Percentiles rank a stretch among this genome's conserved stretches.
phyloP scores from a whole-genome alignment of 768 basidiomycete species.

The Tulasnella sp. region DNA sequence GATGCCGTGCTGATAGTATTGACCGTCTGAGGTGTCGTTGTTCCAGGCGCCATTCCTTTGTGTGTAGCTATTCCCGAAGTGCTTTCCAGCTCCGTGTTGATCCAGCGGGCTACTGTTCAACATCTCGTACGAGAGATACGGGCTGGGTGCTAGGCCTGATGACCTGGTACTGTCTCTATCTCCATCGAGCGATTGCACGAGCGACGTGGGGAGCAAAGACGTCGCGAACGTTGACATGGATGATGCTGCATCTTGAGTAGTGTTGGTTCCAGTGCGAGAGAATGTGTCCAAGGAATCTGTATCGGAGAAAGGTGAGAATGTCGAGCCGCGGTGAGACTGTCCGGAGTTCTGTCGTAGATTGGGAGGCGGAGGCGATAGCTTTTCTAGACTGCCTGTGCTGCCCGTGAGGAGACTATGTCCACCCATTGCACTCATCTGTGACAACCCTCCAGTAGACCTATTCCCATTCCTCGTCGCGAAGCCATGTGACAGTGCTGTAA shows the following conservation, averaged over 20 bases:
- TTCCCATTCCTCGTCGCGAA: neutral
- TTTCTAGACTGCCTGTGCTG: too few species aligned
- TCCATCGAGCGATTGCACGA: conserved; percentile 43
- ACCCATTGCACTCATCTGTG: neutral
- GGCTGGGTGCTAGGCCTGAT: too few species aligned
- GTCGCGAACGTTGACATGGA: conserved; percentile 34
- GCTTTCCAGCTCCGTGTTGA: too few species aligned
- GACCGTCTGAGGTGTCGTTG: neutral
- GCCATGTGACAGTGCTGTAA: neutral
- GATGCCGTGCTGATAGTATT: too few species aligned
- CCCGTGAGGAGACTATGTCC: too few species aligned
- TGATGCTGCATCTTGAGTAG: conserved; percentile 24
- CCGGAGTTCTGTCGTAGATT: neutral
- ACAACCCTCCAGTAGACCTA: neutral
- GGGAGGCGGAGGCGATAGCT: neutral
- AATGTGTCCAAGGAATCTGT: conserved; percentile 22
- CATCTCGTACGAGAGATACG: too few species aligned
- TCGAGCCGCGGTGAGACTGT: conserved; percentile 9
- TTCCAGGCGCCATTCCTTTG: neutral
- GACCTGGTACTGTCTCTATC: neutral
- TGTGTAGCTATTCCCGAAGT: too few species aligned
- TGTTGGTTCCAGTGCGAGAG: neutral
- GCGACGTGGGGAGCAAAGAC: conserved; percentile 44
- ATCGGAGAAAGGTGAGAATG: conserved; percentile 49
- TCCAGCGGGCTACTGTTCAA: neutral